Evolutionary conservation across 352 stramenopile genomes (phyloP), one percentile per base, ranked within the genome.

Genomic region (Globisporangium nodosum): DNA sequence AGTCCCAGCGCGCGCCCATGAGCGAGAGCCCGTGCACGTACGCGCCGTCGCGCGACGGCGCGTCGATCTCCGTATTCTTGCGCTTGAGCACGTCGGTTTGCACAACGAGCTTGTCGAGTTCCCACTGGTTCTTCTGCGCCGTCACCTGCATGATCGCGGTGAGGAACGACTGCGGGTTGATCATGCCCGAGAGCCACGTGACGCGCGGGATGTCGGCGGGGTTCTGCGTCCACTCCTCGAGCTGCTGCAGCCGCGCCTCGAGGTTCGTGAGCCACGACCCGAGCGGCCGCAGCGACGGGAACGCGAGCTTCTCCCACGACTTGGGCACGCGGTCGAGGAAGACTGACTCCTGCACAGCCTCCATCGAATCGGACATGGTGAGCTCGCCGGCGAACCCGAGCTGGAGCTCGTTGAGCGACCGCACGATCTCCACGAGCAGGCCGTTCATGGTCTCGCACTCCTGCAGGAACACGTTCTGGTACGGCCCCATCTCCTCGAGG

Each of bases 401-500:
- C 56, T 97, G 88, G n/a, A 99, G 76, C 61, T 99, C 96, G 65
- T 97, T 98, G 20, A 99, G 79, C 16, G 94, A 99, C 16, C 96
- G 93, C 51, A 94, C 80, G 9, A 99, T 98, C 76, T 99, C 96
- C 4, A 76, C 74, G 9, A 99, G 69, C 18, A 99, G 71, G 0
- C 82, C 88, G 71, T 99, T 99, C 71, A 99, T 98, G n/a, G 96
- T 83, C 60, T 98, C 96, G 68, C 96, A 98, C 78, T 99, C 96
- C 71, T 99, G 96, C 16, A 99, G 83, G 61, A 99, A 99, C 30
- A 98, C 96, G 74, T 99, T 99, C 73, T 98, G 91, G 67, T 97
- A 97, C 81, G 97, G 65, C 54, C 96, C 76, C 58, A 92, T 82
- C 61, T 99, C 97, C 67, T 99, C 96, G 1, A 99, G 64, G 39